Evolutionary conservation across 495 filamentous ascomycete species (phyloP).

Genomic region (Aspergillus ostianus): DNA sequence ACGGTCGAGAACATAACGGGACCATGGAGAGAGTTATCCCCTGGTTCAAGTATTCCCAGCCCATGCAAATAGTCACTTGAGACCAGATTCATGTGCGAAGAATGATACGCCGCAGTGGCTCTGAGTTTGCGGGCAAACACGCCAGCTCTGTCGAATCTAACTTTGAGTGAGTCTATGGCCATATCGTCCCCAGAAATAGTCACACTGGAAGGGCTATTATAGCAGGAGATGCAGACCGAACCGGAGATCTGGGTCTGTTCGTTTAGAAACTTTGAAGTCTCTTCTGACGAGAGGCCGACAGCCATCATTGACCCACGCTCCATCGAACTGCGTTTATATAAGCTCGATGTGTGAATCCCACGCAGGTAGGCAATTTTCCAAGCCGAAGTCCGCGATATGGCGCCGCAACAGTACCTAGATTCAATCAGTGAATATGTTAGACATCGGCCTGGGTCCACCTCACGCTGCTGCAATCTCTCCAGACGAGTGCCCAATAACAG

Average conservation of each 20-base stretch:
- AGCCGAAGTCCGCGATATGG: too few relatives aligned
- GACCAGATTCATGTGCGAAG: conserved; percentile 26
- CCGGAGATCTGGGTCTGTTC: conserved; percentile 38
- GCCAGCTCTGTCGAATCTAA: conserved; percentile 4
- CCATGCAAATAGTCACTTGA: background rate
- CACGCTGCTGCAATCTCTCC: conserved; percentile 54
- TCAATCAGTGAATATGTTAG: too few relatives aligned
- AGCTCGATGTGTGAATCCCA: conserved; percentile 7
- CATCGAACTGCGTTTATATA: too few relatives aligned
- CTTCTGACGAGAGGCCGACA: background rate
- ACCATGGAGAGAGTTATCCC: too few relatives aligned
- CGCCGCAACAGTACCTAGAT: too few relatives aligned
- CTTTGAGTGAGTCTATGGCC: conserved; percentile 29
- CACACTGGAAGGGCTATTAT: conserved; percentile 39
- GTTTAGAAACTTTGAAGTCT: conserved; percentile 2
- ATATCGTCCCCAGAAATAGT: conserved; percentile 43
- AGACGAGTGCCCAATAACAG: conserved; percentile 61
- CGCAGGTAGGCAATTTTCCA: conserved; percentile 12
- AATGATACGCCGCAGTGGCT: conserved; percentile 29
- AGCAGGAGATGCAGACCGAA: conserved; percentile 35
- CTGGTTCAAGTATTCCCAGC: background rate
- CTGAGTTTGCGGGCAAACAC: conserved; percentile 18
- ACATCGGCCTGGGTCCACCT: too few relatives aligned
- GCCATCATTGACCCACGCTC: conserved; percentile 14
- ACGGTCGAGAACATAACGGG: background rate